Evolutionary conservation across 768 basidiomycete species (phyloP), one percentile per base, ranked within the genome.

Genomic region (Serendipita vermifera): DNA sequence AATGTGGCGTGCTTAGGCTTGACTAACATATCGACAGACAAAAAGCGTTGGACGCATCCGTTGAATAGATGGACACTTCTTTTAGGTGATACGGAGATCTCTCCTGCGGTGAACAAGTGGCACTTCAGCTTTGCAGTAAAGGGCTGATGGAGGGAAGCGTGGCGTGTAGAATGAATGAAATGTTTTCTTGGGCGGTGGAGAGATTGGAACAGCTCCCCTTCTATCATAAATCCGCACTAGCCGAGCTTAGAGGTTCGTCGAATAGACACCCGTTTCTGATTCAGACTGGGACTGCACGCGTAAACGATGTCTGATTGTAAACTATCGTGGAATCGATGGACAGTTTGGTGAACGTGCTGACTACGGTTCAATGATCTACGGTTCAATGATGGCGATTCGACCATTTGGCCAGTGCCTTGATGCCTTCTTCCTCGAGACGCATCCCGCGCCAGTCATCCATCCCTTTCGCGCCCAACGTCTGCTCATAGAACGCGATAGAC

Each of bases 401-500:
- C 46, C 46, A 61, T 33, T 55, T 58, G 31, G 57, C 46, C 32
- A 89, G 75, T 54, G 71, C 72, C 60, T 77, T 73, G 56, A 89
- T 85, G 2, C 81, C 83, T 3, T 74, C 73, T 64, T 78, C 82
- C 57, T 71, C 69, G 3, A 74, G 62, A 6, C 73, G 65, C 66
- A 74, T 73, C 2, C 67, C 83, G 70, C 87, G 73, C 93, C 93
- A 97, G 64, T 89, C 93, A 51, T 76, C 72, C 81, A 86, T 87
- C 33, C 76, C 70, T 57, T 72, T 80, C 36, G 92, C 91, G n/a
- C 77, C 78, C 54, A 97, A 75, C 54, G 73, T 72, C 67, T 91
- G 81, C 70, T 89, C 86, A 70, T 96, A 96, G 68, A 94, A 96
- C 58, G 83, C 83, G 63, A 94, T 92, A 38, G 87, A 86, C 6